A percentile compares a stretch with the other conserved stretches of the same genome.
Conservation (phyloP, 2,329 filamentous ascomycete genomes). For the Zasmidium cellare region DNA sequence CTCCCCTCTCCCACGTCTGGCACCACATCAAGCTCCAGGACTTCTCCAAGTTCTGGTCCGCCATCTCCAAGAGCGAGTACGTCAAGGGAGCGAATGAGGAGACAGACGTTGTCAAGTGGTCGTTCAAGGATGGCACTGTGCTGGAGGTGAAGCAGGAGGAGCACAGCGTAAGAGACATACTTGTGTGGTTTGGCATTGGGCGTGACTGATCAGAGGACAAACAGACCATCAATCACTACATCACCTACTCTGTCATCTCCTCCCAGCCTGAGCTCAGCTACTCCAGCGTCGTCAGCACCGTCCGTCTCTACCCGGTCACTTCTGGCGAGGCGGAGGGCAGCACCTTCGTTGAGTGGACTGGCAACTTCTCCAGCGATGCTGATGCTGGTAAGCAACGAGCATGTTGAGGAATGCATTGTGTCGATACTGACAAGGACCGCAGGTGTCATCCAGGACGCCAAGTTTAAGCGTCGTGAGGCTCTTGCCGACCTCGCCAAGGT, state of each 20-base stretch:
- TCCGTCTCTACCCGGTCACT: slow-evolving; percentile 66
- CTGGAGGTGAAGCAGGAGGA: slow-evolving; percentile 75
- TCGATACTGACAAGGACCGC: slow-evolving; percentile 11
- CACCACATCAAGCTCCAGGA: slow-evolving; percentile 72
- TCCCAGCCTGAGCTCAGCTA: slow-evolving; percentile 65
- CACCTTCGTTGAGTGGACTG: slow-evolving; percentile 67
- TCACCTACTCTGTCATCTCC: slow-evolving; percentile 72
- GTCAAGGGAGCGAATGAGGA: slow-evolving; percentile 62
- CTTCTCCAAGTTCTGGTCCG: slow-evolving; percentile 67
- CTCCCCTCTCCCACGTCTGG: slow-evolving; percentile 67
- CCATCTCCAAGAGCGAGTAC: slow-evolving; percentile 61
- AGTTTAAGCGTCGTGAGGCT: slow-evolving; percentile 74
- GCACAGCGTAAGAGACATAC: slow-evolving; percentile 58
- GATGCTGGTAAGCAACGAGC: slow-evolving; percentile 59
- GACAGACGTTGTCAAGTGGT: slow-evolving; percentile 64
- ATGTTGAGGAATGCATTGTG: not conserved
- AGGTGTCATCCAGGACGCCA: slow-evolving; percentile 73
- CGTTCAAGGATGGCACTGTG: slow-evolving; percentile 67
- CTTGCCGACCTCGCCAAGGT: slow-evolving; percentile 62
- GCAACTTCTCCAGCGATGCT: slow-evolving; percentile 64
- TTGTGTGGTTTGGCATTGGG: not conserved
- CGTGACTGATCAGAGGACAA: not conserved
- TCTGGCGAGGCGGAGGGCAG: slow-evolving; percentile 63
- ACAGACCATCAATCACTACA: slow-evolving; percentile 70
- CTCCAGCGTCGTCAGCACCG: slow-evolving; percentile 65